Evolutionary conservation across 345 rosid species (phyloP), one percentile per base, ranked within the genome.

Genomic region (Pistacia integerrima): DNA sequence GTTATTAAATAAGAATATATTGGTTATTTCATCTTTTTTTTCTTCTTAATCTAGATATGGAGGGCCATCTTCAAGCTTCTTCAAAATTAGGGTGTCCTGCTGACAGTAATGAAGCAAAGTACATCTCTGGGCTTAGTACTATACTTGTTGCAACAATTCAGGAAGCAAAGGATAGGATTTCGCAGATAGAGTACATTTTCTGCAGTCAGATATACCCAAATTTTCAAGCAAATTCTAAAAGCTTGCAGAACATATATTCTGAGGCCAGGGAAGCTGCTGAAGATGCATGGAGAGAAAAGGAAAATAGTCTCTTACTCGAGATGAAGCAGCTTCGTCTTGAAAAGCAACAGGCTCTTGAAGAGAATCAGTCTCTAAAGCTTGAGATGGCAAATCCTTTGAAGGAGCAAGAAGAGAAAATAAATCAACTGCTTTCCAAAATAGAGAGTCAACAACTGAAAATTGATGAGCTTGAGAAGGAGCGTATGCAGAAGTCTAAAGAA

Each of bases 181-280:
- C 98, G 63, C 99, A 93, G 88, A 92, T 95, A 36, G 99, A 93
- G 79, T 90, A 91, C 74, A 88, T 95, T 14, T 95, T 92, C 80
- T 93, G 98, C 82, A 87, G 87, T 76, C 97, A 95, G 86, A 84
- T 95, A 22, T 95, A 83, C 82, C 96, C 94, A 22, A 85, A 81
- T 44, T 85, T 92, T 77, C 94, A 87, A 77, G 77, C 88, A 8
- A 91, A 78, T 64, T 79, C 87, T 67, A 90, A 80, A 86, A 77
- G 78, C 73, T 74, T 89, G 60, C 90, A 83, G 72, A 88, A 85
- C 9, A 78, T 90, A 62, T 89, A 81, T 69, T 57, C 86, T 2
- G 91, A 89, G 62, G 89, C 89, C 38, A 83, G 80, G 78, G 81
- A 85, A 74, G 88, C 74, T 49, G 90, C 90, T 51, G 93, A 84